Conservation (phyloP, 257 asterid species). For the Rehmannia glutinosa region DNA sequence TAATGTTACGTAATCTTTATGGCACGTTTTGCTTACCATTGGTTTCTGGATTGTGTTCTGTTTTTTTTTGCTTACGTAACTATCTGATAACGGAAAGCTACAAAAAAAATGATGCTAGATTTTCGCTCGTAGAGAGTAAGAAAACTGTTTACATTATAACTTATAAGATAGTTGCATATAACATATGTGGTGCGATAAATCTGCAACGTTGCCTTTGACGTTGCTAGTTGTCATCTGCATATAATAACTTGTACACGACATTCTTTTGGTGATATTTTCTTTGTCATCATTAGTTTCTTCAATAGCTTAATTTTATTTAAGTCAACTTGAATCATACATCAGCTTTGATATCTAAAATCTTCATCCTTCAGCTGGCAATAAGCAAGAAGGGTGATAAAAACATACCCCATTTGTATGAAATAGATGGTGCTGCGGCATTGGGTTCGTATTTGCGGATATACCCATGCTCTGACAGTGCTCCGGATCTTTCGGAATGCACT, state of each 20-base stretch:
- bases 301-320: not conserved
- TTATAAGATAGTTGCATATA: no score
- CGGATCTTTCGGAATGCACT: conserved; percentile 54
- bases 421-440: conserved; percentile 74
- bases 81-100: no score
- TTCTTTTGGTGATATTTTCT: not conserved
- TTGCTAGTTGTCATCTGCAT: not conserved
- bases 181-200: no score
- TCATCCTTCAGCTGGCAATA: conserved; percentile 55
- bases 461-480: conserved; percentile 56
- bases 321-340: not conserved
- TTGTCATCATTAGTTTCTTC: not conserved
- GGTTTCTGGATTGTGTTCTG: not conserved
- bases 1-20: not conserved
- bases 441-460: conserved; percentile 68
- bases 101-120: no score
- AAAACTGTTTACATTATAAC: no score
- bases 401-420: conserved; percentile 43
- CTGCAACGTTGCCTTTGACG: no score
- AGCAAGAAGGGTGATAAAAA: conserved; percentile 52
- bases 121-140: no score
- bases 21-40: not conserved
- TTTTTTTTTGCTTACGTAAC: no score
- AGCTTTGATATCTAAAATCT: conserved; percentile 1
- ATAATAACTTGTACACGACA: not conserved